Evolutionary conservation across 306 rosid genomes (phyloP).

Genomic region (Lablab purpureus): DNA sequence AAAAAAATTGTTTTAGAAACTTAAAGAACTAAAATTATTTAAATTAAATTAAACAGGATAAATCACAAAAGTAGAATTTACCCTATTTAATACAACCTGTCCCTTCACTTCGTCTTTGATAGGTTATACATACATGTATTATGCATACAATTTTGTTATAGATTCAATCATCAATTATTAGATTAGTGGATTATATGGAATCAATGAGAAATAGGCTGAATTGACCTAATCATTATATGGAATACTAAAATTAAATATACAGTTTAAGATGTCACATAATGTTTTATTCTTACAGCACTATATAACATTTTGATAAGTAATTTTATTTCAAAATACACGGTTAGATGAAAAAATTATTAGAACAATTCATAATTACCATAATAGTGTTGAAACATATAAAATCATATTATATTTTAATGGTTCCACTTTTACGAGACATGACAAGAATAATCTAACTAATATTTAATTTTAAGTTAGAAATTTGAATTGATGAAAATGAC

Average conservation of each 20-base stretch:
- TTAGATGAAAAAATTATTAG: not conserved
- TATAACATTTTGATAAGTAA: too few relatives aligned
- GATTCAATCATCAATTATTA: not conserved
- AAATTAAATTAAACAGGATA: too few relatives aligned
- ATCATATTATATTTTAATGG: not conserved
- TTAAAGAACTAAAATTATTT: too few relatives aligned
- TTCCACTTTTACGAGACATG: not conserved
- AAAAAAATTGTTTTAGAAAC: too few relatives aligned
- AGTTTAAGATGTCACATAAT: not conserved
- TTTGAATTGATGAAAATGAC: not conserved
- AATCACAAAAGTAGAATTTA: too few relatives aligned
- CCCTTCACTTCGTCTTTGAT: constrained; percentile 13
- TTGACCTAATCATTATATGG: not conserved
- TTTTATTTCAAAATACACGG: not conserved
- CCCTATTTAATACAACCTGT: not conserved
- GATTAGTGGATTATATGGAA: not conserved
- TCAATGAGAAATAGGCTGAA: not conserved
- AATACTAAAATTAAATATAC: not conserved
- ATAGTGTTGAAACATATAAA: not conserved
- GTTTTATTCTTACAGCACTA: too few relatives aligned
- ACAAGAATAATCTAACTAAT: not conserved
- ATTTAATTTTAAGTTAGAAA: not conserved
- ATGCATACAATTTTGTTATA: not conserved
- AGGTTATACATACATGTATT: not conserved
- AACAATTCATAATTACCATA: not conserved